Base-by-base conservation (phyloP, 2,329 filamentous ascomycete species). In the Paecilomyces fulvus region DNA sequence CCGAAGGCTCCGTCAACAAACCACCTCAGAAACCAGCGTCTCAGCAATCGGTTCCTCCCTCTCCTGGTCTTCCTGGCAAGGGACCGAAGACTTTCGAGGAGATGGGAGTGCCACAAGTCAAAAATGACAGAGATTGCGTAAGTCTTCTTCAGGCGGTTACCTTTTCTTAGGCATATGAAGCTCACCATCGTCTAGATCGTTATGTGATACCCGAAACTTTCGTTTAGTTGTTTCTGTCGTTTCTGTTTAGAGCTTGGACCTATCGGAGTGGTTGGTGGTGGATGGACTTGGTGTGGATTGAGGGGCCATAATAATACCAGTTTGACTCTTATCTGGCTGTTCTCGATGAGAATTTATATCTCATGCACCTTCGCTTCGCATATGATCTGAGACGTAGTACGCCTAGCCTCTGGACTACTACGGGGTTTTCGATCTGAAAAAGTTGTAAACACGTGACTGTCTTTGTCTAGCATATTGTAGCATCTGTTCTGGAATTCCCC, bases 11-110 rank as follows among this genome's bases (percentile, higher is more conserved):
- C 30, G 23, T 57, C 28, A 25, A 69, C 30, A 70, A 75, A 60
- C 61, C 74, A 14, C 67, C 76, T 30, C 61, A 75, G 54, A 69
- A 67, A 43, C 67, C 72, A 31, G 63, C 65, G 20, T 62, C 63
- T 33, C 56, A 62, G 59, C 71, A 70, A 12, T 59, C 70, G 17
- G 66, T 67, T 54, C 57, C 66, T 25, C 51, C 56, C 46, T 57
- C 57, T 46, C 55, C 60, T 48, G 75, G 73, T 60, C 70, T 76
- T 50, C 77, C 82, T 30, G 81, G 80, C 52, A 89, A 91, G 68
- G 94, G 92, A 10, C 92, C 94, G 0, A 90, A 94, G 65, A 97
- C 94, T 0, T 99, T 99, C 71, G 92, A 96, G 70, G 92, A 95
- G 70, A 99, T 99, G 94, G 94, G 94, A 43, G 92, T 99, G 64